Evolutionary conservation across 1,139 yeast genomes (phyloP).

Genomic region (Scheffersomyces segobiensis): DNA sequence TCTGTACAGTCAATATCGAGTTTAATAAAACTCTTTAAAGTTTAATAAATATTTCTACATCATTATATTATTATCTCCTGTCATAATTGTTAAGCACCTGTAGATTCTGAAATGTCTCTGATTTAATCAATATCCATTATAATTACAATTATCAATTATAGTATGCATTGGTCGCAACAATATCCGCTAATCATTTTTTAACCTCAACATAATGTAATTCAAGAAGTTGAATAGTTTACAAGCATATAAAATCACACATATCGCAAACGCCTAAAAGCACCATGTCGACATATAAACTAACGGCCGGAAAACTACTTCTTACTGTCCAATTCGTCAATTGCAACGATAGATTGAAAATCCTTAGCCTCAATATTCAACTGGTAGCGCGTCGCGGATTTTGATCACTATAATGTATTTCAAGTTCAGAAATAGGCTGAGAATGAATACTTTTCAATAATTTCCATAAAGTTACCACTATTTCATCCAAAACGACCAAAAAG

Average conservation of each 20-base stretch:
- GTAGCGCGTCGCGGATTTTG: neutral
- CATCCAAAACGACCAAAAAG: neutral
- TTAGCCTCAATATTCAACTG: neutral
- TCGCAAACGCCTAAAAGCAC: neutral
- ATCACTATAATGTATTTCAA: no score
- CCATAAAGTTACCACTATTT: neutral
- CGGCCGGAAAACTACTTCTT: neutral
- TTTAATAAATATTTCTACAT: neutral
- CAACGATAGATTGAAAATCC: neutral
- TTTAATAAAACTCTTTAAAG: neutral
- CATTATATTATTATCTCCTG: no score
- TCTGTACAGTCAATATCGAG: no score
- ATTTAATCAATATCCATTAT: no score
- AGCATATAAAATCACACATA: no score
- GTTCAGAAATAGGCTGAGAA: neutral
- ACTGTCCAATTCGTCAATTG: neutral
- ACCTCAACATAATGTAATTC: neutral
- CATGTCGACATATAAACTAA: no score
- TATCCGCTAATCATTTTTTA: no score
- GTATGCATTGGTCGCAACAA: no score
- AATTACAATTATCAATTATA: no score
- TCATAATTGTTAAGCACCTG: neutral
- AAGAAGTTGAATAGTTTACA: neutral
- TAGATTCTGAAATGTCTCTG: neutral
- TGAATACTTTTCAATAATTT: neutral